A percentile compares a stretch with the other conserved stretches of the same genome.
phyloP scores from a whole-genome alignment of 2,329 filamentous ascomycete species.

The Phyllachora maydis region DNA sequence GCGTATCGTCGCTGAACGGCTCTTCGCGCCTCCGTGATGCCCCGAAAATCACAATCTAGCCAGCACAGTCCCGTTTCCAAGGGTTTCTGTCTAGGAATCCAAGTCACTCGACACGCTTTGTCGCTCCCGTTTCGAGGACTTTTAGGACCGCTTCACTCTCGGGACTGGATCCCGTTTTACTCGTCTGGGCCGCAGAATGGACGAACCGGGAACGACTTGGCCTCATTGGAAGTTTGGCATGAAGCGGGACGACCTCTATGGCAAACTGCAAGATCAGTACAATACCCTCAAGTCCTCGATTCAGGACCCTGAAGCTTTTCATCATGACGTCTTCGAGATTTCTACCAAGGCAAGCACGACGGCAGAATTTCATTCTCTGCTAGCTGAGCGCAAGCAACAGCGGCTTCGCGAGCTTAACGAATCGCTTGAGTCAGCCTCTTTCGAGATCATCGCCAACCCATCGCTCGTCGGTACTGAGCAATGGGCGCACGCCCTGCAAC shows the following conservation, averaged over 20 bases:
- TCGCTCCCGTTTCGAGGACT: too few relatives aligned
- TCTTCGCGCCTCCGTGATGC: too few relatives aligned
- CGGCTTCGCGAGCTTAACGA: conserved; percentile 33
- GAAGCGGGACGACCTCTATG: conserved; percentile 36
- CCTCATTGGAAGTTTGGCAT: conserved; percentile 43
- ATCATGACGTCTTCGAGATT: conserved; percentile 39
- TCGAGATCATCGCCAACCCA: conserved; percentile 40
- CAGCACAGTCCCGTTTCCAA: too few relatives aligned
- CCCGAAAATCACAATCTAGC: too few relatives aligned
- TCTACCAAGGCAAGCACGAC: conserved; percentile 25
- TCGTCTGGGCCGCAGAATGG: too few relatives aligned
- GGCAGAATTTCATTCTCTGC: conserved; percentile 31
- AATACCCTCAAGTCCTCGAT: conserved; percentile 34
- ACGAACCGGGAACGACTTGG: conserved; percentile 31
- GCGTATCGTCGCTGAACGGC: too few relatives aligned
- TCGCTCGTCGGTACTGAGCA: conserved; percentile 34
- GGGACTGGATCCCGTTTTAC: too few relatives aligned
- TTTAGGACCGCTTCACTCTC: too few relatives aligned
- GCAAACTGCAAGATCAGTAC: conserved; percentile 35
- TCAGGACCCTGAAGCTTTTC: conserved; percentile 38
- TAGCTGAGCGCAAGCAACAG: conserved; percentile 30
- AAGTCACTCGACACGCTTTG: too few relatives aligned
- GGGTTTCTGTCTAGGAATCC: too few relatives aligned
- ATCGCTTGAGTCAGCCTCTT: conserved; percentile 32
- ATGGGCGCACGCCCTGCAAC: conserved; percentile 35